A percentile compares a stretch with the other conserved stretches of the same genome.
Conservation (phyloP, 306 rosid genomes). For the Rubus idaeus region DNA sequence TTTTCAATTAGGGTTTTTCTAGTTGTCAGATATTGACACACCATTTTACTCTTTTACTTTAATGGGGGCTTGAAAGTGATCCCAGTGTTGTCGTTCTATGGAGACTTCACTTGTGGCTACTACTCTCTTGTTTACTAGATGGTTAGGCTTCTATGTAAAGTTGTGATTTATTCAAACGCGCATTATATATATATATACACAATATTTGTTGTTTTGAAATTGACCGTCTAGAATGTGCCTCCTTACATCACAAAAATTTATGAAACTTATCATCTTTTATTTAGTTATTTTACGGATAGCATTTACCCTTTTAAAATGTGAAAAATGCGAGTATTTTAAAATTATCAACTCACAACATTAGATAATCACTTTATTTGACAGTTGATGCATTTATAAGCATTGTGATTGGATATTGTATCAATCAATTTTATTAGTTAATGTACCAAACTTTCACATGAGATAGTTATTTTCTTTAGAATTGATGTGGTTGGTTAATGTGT, state of each 20-base stretch:
- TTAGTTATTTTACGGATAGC: too few relatives aligned
- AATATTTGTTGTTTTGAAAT: neutral
- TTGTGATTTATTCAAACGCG: neutral
- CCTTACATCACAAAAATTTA: neutral
- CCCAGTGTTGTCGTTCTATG: neutral
- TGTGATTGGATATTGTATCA: too few relatives aligned
- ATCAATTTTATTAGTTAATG: too few relatives aligned
- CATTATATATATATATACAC: neutral
- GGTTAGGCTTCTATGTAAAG: neutral
- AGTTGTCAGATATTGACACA: constrained; percentile 20
- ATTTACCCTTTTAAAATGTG: too few relatives aligned
- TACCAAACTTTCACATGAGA: too few relatives aligned
- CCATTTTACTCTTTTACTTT: constrained; percentile 1
- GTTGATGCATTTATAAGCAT: too few relatives aligned
- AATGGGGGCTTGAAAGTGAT: neutral
- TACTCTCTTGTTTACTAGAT: neutral
- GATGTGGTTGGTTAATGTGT: too few relatives aligned
- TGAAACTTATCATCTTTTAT: too few relatives aligned
- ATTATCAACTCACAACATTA: too few relatives aligned
- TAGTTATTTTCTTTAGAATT: too few relatives aligned
- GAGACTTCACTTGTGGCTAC: neutral
- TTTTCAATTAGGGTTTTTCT: neutral
- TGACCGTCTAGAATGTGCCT: neutral
- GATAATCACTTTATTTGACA: too few relatives aligned
- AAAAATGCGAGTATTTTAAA: too few relatives aligned